Evolutionary conservation across 805 yeast species (phyloP).

Genomic region (Candida sphagnicola): DNA sequence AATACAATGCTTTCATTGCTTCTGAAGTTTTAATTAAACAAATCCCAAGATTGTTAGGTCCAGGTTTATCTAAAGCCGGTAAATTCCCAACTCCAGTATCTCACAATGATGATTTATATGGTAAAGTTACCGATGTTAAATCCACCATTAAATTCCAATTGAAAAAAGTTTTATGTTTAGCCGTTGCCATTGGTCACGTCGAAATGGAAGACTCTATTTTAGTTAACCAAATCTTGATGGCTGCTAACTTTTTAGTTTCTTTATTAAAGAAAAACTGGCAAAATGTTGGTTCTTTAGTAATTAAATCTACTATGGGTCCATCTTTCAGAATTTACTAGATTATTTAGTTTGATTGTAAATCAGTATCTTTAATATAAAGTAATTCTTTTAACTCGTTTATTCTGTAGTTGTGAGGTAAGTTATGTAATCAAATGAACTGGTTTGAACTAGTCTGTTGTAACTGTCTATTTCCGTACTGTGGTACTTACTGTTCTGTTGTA

Average conservation of each 20-base stretch:
- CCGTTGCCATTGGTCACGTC: constrained; percentile 99
- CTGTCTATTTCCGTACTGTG: too few relatives aligned
- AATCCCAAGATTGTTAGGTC: constrained; percentile 99
- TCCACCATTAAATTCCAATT: constrained; percentile 99
- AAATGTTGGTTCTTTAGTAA: constrained; percentile 98
- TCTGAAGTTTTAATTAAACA: constrained; percentile 99
- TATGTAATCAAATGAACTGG: too few relatives aligned
- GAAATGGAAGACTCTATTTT: constrained; percentile 97
- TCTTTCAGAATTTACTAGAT: constrained; percentile 97
- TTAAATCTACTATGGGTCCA: constrained; percentile 99
- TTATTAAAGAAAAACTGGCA: constrained; percentile 99
- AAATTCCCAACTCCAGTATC: constrained; percentile 99
- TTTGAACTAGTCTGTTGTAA: too few relatives aligned
- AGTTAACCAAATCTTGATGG: constrained; percentile 97
- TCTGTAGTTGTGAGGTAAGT: too few relatives aligned
- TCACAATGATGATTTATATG: constrained; percentile 96
- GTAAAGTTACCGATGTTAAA: constrained; percentile 94
- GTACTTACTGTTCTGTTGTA: too few relatives aligned
- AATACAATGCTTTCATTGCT: constrained; percentile 99
- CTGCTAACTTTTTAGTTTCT: constrained; percentile 98
- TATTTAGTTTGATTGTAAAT: constrained; percentile 1
- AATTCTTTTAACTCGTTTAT: background rate
- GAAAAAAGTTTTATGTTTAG: constrained; percentile 99
- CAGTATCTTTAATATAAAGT: background rate
- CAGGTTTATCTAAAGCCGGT: constrained; percentile 99